Conservation (phyloP, 257 asterid species). For the Striga asiatica region DNA sequence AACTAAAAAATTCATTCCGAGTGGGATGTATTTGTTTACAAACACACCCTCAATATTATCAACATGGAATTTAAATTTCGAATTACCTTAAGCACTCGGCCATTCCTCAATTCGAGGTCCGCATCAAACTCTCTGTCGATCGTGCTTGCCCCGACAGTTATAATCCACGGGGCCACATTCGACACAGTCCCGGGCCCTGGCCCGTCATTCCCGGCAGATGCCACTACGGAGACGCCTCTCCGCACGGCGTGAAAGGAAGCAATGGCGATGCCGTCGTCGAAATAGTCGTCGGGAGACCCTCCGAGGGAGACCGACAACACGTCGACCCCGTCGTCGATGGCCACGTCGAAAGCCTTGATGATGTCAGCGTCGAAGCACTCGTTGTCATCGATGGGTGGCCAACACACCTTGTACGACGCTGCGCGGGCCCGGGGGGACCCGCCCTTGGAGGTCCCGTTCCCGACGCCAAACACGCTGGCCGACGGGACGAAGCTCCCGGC, state of each 20-base stretch:
- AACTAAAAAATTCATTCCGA: too few relatives aligned
- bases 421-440: conserved; percentile 71
- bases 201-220: conserved; percentile 60
- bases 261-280: conserved; percentile 32
- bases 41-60: too few relatives aligned
- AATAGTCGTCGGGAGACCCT: conserved; percentile 14
- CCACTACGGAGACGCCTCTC: conserved; percentile 36
- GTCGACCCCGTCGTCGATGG: conserved; percentile 65
- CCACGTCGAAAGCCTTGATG: conserved; percentile 40
- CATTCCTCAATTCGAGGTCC: conserved; percentile 22
- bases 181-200: conserved; percentile 22
- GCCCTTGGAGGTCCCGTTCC: conserved; percentile 66
- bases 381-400: conserved; percentile 11
- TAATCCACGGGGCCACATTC: conserved; percentile 61
- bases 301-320: conserved; percentile 65
- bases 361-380: conserved; percentile 53
- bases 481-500: conserved; percentile 64
- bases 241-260: conserved; percentile 52
- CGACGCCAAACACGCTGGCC: conserved; percentile 38
- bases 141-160: conserved; percentile 71
- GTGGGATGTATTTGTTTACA: too few relatives aligned
- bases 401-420: conserved; percentile 62
- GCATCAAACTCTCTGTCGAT: conserved; percentile 30
- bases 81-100: conserved; percentile 27
- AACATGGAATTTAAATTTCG: too few relatives aligned